These are phyloP conservation scores for Suillus tomentosus DNA, from an alignment of 768 basidiomycete genomes.

Conservation along the genomic window DNA sequence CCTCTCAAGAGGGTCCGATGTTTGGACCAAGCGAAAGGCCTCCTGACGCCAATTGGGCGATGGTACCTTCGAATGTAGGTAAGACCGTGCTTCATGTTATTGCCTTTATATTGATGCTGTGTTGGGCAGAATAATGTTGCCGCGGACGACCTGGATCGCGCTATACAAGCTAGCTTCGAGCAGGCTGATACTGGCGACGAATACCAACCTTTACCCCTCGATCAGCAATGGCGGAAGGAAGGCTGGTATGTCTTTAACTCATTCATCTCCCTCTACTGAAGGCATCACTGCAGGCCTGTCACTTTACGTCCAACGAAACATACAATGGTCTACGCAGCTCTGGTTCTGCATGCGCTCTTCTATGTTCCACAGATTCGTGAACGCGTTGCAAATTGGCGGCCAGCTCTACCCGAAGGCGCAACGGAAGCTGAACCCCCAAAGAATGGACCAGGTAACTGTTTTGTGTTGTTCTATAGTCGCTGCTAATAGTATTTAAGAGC, in stretches of 20 bases:
- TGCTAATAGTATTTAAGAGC: constrained; percentile 24
- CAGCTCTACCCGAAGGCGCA: constrained; percentile 21
- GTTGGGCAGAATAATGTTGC: constrained; percentile 38
- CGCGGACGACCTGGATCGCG: constrained; percentile 54
- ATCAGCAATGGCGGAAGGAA: constrained; percentile 55
- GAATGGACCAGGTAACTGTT: constrained; percentile 39
- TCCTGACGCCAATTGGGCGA: constrained; percentile 66
- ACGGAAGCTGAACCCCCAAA: constrained; percentile 29
- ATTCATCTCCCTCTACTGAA: constrained; percentile 8
- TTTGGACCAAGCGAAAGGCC: constrained; percentile 65
- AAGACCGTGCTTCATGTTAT: constrained; percentile 1
- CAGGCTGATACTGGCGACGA: constrained; percentile 49
- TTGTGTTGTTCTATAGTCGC: background rate
- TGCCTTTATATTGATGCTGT: constrained; percentile 17
- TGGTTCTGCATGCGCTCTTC: constrained; percentile 57
- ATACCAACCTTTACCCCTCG: constrained; percentile 51
- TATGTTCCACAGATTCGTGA: constrained; percentile 70
- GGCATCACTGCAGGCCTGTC: constrained; percentile 54
- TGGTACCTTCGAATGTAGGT: constrained; percentile 68
- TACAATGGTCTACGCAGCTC: constrained; percentile 56
- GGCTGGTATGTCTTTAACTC: constrained; percentile 48
- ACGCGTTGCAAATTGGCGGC: constrained; percentile 41
- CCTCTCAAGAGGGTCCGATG: constrained; percentile 32
- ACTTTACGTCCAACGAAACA: constrained; percentile 61
- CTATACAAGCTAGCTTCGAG: constrained; percentile 70